phyloP scores from a whole-genome alignment of 2,329 filamentous ascomycete species.

The Beauveria sp. region DNA sequence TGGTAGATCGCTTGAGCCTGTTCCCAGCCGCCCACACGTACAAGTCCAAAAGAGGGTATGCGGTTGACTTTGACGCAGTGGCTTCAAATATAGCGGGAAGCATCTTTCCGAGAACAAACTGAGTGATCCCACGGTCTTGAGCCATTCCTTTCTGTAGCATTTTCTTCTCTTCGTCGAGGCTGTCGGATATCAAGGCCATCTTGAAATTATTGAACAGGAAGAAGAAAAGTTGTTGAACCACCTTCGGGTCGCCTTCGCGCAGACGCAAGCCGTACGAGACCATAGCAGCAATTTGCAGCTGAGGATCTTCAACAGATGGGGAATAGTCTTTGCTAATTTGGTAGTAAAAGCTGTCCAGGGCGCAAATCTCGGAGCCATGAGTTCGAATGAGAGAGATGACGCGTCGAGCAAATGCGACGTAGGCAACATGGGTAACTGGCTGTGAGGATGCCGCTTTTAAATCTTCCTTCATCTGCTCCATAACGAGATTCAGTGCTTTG shows the following conservation, averaged over 20 bases:
- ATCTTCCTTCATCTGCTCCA: constrained; percentile 48
- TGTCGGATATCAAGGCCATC: constrained; percentile 41
- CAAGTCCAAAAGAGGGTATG: constrained; percentile 43
- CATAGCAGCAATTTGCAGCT: constrained; percentile 48
- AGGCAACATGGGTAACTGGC: constrained; percentile 34
- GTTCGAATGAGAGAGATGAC: constrained; percentile 48
- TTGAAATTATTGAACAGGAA: constrained; percentile 53
- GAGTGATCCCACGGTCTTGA: constrained; percentile 32
- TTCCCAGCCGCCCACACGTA: constrained; percentile 37
- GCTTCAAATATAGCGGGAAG: constrained; percentile 44
- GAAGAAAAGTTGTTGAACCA: constrained; percentile 44
- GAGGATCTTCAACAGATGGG: constrained; percentile 47
- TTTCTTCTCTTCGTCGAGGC: constrained; percentile 36
- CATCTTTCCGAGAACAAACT: constrained; percentile 45
- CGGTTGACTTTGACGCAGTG: constrained; percentile 24
- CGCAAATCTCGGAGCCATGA: constrained; percentile 45
- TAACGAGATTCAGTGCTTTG: constrained; percentile 36
- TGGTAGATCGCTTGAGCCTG: constrained; percentile 23
- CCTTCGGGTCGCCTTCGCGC: constrained; percentile 42
- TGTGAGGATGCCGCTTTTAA: constrained; percentile 31
- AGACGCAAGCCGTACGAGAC: constrained; percentile 48
- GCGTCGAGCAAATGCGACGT: constrained; percentile 44
- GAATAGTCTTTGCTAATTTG: constrained; percentile 49
- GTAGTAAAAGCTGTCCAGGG: constrained; percentile 48
- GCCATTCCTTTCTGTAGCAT: constrained; percentile 42